A percentile compares a stretch with the other conserved stretches of the same genome.
Evolutionary conservation across 345 rosid species (phyloP).

Genomic region (Pistacia vera): DNA sequence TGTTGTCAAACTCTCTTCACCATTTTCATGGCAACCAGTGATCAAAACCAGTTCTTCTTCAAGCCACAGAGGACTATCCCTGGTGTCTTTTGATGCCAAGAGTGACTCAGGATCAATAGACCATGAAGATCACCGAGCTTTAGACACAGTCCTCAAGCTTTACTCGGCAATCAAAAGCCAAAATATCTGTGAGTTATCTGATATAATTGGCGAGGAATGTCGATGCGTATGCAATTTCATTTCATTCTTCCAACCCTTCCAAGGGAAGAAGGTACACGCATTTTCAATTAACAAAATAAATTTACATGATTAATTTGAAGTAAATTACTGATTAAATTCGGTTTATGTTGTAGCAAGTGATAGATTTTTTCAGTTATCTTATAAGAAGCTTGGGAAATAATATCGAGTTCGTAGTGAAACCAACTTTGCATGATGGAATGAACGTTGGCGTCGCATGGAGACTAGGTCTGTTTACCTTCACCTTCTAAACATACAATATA

Average conservation of each 20-base stretch:
- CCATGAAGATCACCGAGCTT: slow-evolving; percentile 39
- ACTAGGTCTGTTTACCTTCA: slow-evolving; percentile 43
- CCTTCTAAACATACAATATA: not conserved
- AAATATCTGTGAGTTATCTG: slow-evolving; percentile 48
- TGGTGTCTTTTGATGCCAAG: slow-evolving; percentile 23
- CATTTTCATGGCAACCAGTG: slow-evolving; percentile 7
- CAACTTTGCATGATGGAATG: slow-evolving; percentile 69
- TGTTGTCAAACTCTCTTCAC: not conserved
- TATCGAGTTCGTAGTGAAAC: slow-evolving; percentile 55
- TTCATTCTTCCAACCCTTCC: slow-evolving; percentile 48
- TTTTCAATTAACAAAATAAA: not conserved
- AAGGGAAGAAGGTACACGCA: slow-evolving; percentile 68
- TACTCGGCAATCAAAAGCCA: slow-evolving; percentile 50
- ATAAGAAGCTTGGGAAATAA: slow-evolving; percentile 53
- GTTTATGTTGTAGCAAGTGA: slow-evolving; percentile 58
- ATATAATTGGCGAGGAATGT: slow-evolving; percentile 74
- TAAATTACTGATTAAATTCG: not conserved
- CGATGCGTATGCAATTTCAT: slow-evolving; percentile 61
- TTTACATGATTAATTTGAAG: not conserved
- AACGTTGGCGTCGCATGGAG: slow-evolving; percentile 66
- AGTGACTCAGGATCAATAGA: slow-evolving; percentile 13
- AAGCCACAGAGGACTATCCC: slow-evolving; percentile 4
- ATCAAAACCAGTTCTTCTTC: slow-evolving; percentile 7
- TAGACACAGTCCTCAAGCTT: slow-evolving; percentile 64
- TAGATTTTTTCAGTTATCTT: slow-evolving; percentile 60